Evolutionary conservation across 768 basidiomycete genomes (phyloP), one percentile per base, ranked within the genome.

Genomic region (Tricholoma matsutake): DNA sequence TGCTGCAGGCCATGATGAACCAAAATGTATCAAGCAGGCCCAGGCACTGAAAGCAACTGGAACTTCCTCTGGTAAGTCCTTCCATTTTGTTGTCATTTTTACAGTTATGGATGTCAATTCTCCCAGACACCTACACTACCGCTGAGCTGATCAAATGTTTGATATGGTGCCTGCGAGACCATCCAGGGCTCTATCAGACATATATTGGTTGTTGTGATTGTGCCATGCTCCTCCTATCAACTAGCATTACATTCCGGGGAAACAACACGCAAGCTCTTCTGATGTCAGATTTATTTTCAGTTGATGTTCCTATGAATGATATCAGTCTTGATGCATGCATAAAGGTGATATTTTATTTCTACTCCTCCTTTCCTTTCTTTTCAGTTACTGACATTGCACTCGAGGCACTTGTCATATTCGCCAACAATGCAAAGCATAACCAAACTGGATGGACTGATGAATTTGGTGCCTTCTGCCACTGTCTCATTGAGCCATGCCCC

Each of bases 211-310:
- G 71, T 22, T 67, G 73, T 4, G 71, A 75, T 57, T 67, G 72
- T 20, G 63, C 69, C 0, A 75, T 75, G 74, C 63, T 74, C 0
- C 63, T 76, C 29, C 10, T 69, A 9, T 64, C 70, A 1, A 67
- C 72, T 0, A 54, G 66, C 3, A 67, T 68, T n/a, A 72, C 73
- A 0, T 69, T 69, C 62, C 69, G 71, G 13, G 74, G 75, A 0
- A 71, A 73, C n/a, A 72, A 67, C 56, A 62, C 58, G 2, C 66
- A 73, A 8, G 25, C 47, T 0, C 55, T 75, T 8, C 53, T 67
- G 0, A 64, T 62, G 62, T 75, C 73, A 0, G 72, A 76, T 45
- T 41, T 72, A 1, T 67, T 65, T 47, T 6, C 65, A 0, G 55
- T 31, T 6, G 39, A 67, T 11, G 55, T 71, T 5, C 64, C 67